These are phyloP conservation scores for Domatiomyces globalis DNA, from an alignment of 2,329 filamentous ascomycete genomes.

Conservation along the genomic window DNA sequence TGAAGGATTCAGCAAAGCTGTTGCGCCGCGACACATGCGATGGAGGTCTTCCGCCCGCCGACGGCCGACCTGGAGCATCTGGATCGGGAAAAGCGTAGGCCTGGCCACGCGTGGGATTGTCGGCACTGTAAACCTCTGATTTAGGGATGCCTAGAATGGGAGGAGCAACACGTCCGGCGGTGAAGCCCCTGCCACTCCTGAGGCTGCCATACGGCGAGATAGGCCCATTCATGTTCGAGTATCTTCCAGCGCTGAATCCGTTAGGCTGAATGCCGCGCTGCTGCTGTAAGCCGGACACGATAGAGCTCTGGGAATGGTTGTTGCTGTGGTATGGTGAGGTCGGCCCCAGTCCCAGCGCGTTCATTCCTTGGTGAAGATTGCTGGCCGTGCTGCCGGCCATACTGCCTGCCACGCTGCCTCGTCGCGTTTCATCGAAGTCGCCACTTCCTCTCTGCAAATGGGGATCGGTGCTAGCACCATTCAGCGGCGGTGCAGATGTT, in stretches of 20 bases:
- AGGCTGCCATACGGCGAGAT: conserved; percentile 27
- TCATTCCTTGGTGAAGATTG: conserved; percentile 36
- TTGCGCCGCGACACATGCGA: conserved; percentile 30
- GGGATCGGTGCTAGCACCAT: conserved; percentile 32
- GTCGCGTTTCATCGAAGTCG: conserved; percentile 33
- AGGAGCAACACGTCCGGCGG: conserved; percentile 34
- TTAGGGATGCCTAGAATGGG: conserved; percentile 36
- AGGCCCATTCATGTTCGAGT: conserved; percentile 25
- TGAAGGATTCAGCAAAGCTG: conserved; percentile 33
- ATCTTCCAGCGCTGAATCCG: conserved; percentile 28
- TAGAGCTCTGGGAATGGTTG: conserved; percentile 32
- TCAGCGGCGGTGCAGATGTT: conserved; percentile 27
- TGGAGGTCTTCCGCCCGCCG: conserved; percentile 23
- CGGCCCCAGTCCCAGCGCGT: conserved; percentile 33
- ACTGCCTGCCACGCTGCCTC: conserved; percentile 36
- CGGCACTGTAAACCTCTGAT: conserved; percentile 37
- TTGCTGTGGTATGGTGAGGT: conserved; percentile 31
- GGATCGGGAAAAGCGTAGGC: conserved; percentile 39
- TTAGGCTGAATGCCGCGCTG: conserved; percentile 29
- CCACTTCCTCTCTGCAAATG: conserved; percentile 31
- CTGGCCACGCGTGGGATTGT: conserved; percentile 35
- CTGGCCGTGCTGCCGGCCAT: conserved; percentile 36
- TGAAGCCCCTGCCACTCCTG: conserved; percentile 28
- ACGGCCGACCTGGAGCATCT: conserved; percentile 23
- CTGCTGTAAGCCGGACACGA: conserved; percentile 30